Evolutionary conservation across 441 rosid genomes (phyloP).

Genomic region (Erysimum pusillum): DNA sequence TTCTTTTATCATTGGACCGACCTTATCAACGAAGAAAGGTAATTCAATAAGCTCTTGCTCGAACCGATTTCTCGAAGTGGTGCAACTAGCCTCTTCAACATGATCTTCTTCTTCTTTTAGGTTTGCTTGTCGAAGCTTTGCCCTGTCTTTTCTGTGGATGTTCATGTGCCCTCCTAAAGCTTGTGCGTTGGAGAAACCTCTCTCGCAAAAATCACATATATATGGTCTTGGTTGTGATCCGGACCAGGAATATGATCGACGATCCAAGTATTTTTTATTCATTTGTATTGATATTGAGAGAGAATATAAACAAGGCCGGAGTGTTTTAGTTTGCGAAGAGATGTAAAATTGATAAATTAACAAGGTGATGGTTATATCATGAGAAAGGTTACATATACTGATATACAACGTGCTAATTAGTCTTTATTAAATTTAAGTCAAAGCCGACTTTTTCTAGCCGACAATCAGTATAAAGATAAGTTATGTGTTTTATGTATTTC

Average conservation of each 20-base stretch:
- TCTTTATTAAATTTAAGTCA: slow-evolving; percentile 23
- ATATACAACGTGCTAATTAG: neutral
- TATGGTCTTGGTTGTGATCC: slow-evolving; percentile 60
- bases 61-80: slow-evolving; percentile 33
- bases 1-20: slow-evolving; percentile 17
- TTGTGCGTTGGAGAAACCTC: slow-evolving; percentile 75
- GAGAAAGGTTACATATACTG: neutral
- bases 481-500: neutral
- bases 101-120: slow-evolving; percentile 35
- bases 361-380: neutral
- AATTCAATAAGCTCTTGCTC: slow-evolving; percentile 39
- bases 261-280: slow-evolving; percentile 42
- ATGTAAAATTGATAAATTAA: slow-evolving; percentile 6
- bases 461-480: slow-evolving; percentile 11
- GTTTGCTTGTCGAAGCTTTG: slow-evolving; percentile 55
- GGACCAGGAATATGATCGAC: slow-evolving; percentile 45
- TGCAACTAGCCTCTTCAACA: slow-evolving; percentile 16
- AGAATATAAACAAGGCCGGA: neutral
- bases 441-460: slow-evolving; percentile 33
- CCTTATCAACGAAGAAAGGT: slow-evolving; percentile 38
- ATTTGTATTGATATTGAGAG: slow-evolving; percentile 21
- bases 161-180: slow-evolving; percentile 81
- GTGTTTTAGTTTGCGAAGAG: neutral
- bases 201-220: slow-evolving; percentile 64
- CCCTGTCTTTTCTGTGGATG: slow-evolving; percentile 72